Conservation (phyloP, 2,329 filamentous ascomycete genomes). For the Alternaria metachromatica region DNA sequence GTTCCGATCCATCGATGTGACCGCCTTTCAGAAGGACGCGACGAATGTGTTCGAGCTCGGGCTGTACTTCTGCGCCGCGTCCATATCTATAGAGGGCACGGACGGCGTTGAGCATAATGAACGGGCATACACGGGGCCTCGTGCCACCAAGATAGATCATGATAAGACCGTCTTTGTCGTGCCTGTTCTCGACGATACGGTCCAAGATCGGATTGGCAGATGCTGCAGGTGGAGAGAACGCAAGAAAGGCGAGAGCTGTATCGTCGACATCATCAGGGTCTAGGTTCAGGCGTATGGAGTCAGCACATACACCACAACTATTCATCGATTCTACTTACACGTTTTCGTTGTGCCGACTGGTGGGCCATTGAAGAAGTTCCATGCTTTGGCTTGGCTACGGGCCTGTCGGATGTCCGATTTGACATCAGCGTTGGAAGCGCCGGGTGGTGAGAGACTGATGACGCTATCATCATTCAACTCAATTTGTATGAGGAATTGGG, state of each 20-base stretch:
- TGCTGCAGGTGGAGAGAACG: slow-evolving; percentile 21
- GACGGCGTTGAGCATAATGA: slow-evolving; percentile 45
- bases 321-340: slow-evolving; percentile 8
- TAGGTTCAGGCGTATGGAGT: not conserved
- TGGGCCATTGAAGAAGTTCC: slow-evolving; percentile 38
- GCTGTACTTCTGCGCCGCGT: slow-evolving; percentile 28
- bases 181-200: slow-evolving; percentile 43
- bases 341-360: slow-evolving; percentile 14
- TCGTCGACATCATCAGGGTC: slow-evolving; percentile 47
- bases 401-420: slow-evolving; percentile 5
- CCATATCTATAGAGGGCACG: slow-evolving; percentile 40
- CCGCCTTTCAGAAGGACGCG: slow-evolving; percentile 23
- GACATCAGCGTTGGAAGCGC: slow-evolving; percentile 6
- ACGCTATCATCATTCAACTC: slow-evolving; percentile 19
- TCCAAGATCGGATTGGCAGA: slow-evolving; percentile 14
- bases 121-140: slow-evolving; percentile 33
- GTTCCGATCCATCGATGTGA: slow-evolving; percentile 43
- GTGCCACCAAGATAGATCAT: slow-evolving; percentile 42
- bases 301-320: not conserved
- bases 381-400: slow-evolving; percentile 12
- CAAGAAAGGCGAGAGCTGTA: slow-evolving; percentile 39
- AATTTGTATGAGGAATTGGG: slow-evolving; percentile 39
- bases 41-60: slow-evolving; percentile 33
- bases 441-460: slow-evolving; percentile 10
- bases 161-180: slow-evolving; percentile 50